phyloP scores from a whole-genome alignment of 371 early-diverging fungal genomes.

The Mortierella sp. region DNA sequence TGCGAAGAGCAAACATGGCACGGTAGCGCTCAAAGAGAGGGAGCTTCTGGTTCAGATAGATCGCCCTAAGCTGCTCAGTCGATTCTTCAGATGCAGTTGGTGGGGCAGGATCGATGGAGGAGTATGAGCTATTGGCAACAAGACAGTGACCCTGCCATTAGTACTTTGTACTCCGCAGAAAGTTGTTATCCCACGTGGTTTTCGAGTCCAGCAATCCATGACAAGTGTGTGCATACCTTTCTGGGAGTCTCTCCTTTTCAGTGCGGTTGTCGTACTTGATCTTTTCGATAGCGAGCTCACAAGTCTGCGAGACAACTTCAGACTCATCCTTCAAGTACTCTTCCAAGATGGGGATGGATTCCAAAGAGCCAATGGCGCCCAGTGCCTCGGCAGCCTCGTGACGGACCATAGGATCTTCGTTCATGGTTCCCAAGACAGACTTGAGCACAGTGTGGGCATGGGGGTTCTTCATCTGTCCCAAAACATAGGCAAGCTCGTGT shows the following conservation, averaged over 20 bases:
- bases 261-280: constrained; percentile 79
- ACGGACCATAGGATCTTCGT: constrained; percentile 96
- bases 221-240: constrained; percentile 23
- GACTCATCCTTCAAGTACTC: constrained; percentile 74
- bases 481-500: constrained; percentile 98
- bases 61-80: constrained; percentile 71
- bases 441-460: constrained; percentile 82
- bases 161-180: background rate
- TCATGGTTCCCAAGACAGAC: constrained; percentile 71
- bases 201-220: background rate
- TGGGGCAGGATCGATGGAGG: constrained; percentile 95
- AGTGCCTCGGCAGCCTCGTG: constrained; percentile 99
- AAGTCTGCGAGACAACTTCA: constrained; percentile 91
- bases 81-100: constrained; percentile 69
- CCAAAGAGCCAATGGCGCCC: constrained; percentile 89
- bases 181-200: no score
- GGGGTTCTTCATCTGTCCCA: constrained; percentile 97
- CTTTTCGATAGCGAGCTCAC: constrained; percentile 92
- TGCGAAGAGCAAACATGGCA: constrained; percentile 98
- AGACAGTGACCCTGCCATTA: background rate
- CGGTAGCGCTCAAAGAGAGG: constrained; percentile 95
- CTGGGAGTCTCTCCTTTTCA: constrained; percentile 57
- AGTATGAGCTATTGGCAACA: constrained; percentile 60
- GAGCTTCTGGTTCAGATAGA: constrained; percentile 76
- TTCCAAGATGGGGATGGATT: constrained; percentile 76